These are phyloP conservation scores for Candida tetrigidarum DNA, from an alignment of 1,139 yeast species.

Conservation along the genomic window DNA sequence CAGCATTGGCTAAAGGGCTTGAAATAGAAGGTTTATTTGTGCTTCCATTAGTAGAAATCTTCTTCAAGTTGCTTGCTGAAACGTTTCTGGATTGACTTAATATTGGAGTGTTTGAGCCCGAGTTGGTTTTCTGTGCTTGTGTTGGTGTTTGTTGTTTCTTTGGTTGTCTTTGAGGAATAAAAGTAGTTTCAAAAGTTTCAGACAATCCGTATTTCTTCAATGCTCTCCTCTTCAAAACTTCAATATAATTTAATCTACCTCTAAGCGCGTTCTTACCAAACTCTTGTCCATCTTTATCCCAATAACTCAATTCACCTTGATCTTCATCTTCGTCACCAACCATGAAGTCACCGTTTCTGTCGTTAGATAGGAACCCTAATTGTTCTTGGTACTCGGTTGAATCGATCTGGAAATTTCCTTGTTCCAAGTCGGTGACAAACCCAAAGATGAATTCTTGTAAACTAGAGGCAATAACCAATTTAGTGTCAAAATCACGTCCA, in stretches of 20 bases:
- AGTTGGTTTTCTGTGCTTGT: background rate
- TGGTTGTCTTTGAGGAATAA: conserved; percentile 38
- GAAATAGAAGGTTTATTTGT: conserved; percentile 14
- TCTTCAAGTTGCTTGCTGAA: conserved; percentile 14
- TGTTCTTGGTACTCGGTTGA: conserved; percentile 38
- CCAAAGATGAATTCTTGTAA: conserved; percentile 59
- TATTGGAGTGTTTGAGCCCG: conserved; percentile 13
- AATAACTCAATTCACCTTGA: conserved; percentile 45
- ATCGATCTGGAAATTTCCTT: conserved; percentile 57
- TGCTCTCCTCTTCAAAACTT: conserved; percentile 55
- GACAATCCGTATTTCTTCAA: conserved; percentile 46
- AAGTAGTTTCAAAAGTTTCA: conserved; percentile 43
- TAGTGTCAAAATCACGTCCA: conserved; percentile 69
- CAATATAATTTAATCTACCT: conserved; percentile 50
- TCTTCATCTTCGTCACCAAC: conserved; percentile 55
- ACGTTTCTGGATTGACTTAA: conserved; percentile 16
- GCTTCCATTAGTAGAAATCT: conserved; percentile 7
- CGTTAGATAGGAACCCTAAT: conserved; percentile 33
- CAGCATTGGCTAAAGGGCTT: conserved; percentile 37
- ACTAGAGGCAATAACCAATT: conserved; percentile 57
- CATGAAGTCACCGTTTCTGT: conserved; percentile 50
- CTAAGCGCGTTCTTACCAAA: conserved; percentile 36
- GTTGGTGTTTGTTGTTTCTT: conserved; percentile 12
- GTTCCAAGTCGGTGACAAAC: conserved; percentile 54
- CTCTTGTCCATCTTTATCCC: conserved; percentile 39